Evolutionary conservation across 139 green algal genomes (phyloP).

Genomic region (Coelastrella sp.): DNA sequence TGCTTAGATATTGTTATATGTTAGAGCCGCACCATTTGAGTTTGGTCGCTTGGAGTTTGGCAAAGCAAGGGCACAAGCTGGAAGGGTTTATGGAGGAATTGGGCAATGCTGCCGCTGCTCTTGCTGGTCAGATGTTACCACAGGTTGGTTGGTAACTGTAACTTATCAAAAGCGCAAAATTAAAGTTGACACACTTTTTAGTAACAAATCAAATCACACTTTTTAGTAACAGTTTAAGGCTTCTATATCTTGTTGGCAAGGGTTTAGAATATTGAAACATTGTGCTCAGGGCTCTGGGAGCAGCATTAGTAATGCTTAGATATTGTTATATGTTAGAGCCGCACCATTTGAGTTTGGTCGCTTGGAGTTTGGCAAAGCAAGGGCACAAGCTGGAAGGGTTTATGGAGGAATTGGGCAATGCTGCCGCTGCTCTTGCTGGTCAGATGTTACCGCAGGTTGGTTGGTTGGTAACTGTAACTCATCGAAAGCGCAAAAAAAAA

Average conservation of each 20-base stretch:
- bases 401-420: background rate
- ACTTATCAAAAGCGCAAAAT: background rate
- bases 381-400: background rate
- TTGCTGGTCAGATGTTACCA: background rate
- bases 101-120: background rate
- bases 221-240: no score
- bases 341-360: conserved; percentile 23
- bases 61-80: conserved; percentile 21
- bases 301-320: no score
- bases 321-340: no score
- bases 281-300: no score
- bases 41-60: conserved; percentile 32
- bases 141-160: background rate
- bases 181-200: no score
- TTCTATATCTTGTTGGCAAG: no score
- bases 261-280: no score
- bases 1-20: no score
- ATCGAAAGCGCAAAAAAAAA: background rate
- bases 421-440: background rate
- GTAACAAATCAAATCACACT: no score
- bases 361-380: conserved; percentile 39
- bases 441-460: conserved; percentile 23
- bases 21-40: conserved; percentile 12
- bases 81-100: conserved; percentile 16
- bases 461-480: background rate